phyloP scores from a whole-genome alignment of 352 stramenopile species.

The Pilasporangium apinafurcum region DNA sequence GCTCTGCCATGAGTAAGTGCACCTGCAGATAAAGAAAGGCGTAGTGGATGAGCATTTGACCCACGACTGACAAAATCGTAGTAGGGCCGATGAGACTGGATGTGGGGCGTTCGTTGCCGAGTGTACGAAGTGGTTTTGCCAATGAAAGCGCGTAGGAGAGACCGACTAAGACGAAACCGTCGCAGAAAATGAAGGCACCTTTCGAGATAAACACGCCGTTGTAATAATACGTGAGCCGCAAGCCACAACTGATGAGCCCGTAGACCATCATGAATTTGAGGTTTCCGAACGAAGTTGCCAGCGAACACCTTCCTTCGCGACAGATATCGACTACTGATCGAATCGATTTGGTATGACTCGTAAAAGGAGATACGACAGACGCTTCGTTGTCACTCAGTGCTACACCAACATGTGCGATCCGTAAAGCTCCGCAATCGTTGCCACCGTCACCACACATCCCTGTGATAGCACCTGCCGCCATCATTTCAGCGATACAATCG shows the following conservation, averaged over 20 bases:
- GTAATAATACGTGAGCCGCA: conserved; percentile 60
- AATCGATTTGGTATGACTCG: conserved; percentile 66
- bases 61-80: conserved; percentile 25
- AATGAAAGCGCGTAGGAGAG: conserved; percentile 66
- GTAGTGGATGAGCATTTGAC: conserved; percentile 35
- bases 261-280: conserved; percentile 89
- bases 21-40: conserved; percentile 22
- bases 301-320: conserved; percentile 71
- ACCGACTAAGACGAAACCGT: conserved; percentile 50
- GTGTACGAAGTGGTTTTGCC: conserved; percentile 29
- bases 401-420: conserved; percentile 67
- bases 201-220: conserved; percentile 58
- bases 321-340: conserved; percentile 76
- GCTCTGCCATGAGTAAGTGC: conserved; percentile 6
- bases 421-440: conserved; percentile 74
- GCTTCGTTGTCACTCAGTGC: conserved; percentile 64
- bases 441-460: conserved; percentile 46
- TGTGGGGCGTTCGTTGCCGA: conserved; percentile 32
- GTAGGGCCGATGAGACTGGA: conserved; percentile 35
- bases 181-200: conserved; percentile 61
- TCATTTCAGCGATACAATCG: conserved; percentile 20
- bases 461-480: conserved; percentile 20
- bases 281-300: conserved; percentile 72
- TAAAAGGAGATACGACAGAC: conserved; percentile 74
- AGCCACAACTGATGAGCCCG: conserved; percentile 53